Evolutionary conservation across 1,284 basidiomycete genomes (phyloP).

Genomic region (Hemileia vastatrix): DNA sequence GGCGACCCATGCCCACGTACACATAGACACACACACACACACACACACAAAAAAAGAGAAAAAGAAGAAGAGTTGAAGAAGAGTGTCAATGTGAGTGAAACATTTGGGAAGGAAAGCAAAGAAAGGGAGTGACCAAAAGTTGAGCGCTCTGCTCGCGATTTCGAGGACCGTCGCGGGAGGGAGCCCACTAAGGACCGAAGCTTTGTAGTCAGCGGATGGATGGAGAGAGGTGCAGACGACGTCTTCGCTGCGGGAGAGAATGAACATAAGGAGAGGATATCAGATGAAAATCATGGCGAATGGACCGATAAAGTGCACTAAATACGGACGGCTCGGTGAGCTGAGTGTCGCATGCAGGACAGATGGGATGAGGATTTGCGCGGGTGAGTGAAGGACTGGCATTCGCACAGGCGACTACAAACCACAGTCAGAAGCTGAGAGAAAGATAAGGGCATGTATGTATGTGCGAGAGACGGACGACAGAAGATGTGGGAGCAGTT

Average conservation of each 20-base stretch:
- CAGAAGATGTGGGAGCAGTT: slow-evolving; percentile 8
- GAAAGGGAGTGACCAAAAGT: too few species aligned
- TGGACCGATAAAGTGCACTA: not conserved
- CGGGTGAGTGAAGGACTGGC: not conserved
- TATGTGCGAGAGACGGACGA: not conserved
- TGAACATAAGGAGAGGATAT: not conserved
- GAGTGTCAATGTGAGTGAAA: too few species aligned
- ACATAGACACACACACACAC: too few species aligned
- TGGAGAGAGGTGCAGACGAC: slow-evolving; percentile 6
- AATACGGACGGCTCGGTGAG: slow-evolving; percentile 1
- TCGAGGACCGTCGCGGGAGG: not conserved
- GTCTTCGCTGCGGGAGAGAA: not conserved
- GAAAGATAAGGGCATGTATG: not conserved
- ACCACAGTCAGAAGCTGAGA: not conserved
- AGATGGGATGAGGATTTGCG: not conserved
- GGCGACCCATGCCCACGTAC: not conserved
- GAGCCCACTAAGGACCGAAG: not conserved
- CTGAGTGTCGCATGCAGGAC: not conserved
- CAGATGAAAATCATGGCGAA: not conserved
- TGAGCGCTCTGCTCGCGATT: not conserved
- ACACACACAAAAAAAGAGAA: too few species aligned
- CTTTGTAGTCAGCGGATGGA: slow-evolving; percentile 4
- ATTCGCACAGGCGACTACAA: slow-evolving; percentile 1
- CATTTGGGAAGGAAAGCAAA: too few species aligned
- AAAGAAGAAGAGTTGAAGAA: too few species aligned